Evolutionary conservation across 225 moss, liverwort and hornwort species (phyloP), one percentile per base, ranked within the genome.

Genomic region (Antitrichia curtipendula): DNA sequence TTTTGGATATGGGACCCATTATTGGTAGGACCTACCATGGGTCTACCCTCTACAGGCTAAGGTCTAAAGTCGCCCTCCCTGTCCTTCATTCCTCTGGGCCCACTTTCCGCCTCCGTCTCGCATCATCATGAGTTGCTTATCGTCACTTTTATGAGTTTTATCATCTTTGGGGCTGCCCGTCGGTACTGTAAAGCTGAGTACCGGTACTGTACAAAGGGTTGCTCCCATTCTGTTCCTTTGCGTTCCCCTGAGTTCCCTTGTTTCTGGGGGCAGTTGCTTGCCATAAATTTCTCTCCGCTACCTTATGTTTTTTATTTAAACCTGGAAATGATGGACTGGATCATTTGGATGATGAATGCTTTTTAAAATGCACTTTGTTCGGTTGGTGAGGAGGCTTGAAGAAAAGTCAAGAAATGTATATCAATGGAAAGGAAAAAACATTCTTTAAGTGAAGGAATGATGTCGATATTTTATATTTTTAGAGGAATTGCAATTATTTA

Each of bases 401-500:
- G 31, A 47, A 47, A 47, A 40, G 13, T 14, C 8, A 4, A 40
- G 4, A 24, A 24, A 38, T 38, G 3, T 13, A 7, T 50, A 50
- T 50, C 14, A 50, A 13, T 14, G 7, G 23, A 70, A 41, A 24
- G 0, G 41, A 41, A 0, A 40, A 69, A 69, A 8, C 24, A 40
- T 40, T 13, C 0, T 25, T 2, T 41, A 25, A 1, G 0, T 1
- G 7, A 25, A 41, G 0, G 15, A 41, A 43, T 31, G 50, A 49
- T 32, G 7, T 19, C 18, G 8, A 20, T 50, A 4, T 32, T 49
- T n/a, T n/a, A n/a, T n/a, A n/a, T n/a, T n/a, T n/a, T 50, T 6
- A 17, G 10, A 72, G 0, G 47, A 25, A 41, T 41, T 8, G 15
- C 0, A 40, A 24, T 69, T 69, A 24, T 14, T 69, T 40, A 24